Evolutionary conservation across 1,284 basidiomycete species (phyloP).

Genomic region (Marasmius sp.): DNA sequence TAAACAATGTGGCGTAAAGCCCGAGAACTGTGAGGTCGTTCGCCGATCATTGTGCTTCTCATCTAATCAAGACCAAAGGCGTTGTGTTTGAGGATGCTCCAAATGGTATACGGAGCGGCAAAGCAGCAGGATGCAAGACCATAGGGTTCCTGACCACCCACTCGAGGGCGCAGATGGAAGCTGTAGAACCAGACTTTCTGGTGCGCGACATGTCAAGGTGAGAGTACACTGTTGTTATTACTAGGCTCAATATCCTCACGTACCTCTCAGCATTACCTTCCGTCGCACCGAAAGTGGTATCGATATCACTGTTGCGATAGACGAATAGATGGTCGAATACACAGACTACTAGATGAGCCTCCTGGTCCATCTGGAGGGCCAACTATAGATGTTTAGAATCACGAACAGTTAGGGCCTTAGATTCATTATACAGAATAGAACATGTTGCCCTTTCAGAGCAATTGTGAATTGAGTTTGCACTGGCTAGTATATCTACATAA

Average conservation of each 20-base stretch:
- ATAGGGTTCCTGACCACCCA: conserved; percentile 82
- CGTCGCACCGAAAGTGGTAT: background rate
- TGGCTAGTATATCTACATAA: too few species aligned
- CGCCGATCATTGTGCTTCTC: background rate
- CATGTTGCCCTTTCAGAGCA: too few species aligned
- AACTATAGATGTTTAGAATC: too few species aligned
- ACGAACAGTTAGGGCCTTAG: too few species aligned
- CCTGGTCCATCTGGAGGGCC: too few species aligned
- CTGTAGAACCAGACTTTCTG: conserved; percentile 56
- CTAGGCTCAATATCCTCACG: background rate
- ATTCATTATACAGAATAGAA: too few species aligned
- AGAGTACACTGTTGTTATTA: conserved; percentile 9
- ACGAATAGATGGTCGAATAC: background rate
- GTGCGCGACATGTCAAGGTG: conserved; percentile 64
- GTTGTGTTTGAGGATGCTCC: conserved; percentile 90
- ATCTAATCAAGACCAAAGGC: conserved; percentile 36
- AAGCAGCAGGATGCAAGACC: conserved; percentile 77
- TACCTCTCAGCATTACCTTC: background rate
- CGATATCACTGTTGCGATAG: background rate
- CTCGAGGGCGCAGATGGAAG: conserved; percentile 60
- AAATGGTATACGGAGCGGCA: conserved; percentile 72
- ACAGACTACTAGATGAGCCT: background rate
- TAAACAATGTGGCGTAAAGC: conserved; percentile 56
- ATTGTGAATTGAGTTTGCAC: too few species aligned
- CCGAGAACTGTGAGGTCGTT: conserved; percentile 51